A percentile compares a stretch with the other conserved stretches of the same genome.
phyloP scores from a whole-genome alignment of 805 yeast species.

The Zygoascus biomembranicola region DNA sequence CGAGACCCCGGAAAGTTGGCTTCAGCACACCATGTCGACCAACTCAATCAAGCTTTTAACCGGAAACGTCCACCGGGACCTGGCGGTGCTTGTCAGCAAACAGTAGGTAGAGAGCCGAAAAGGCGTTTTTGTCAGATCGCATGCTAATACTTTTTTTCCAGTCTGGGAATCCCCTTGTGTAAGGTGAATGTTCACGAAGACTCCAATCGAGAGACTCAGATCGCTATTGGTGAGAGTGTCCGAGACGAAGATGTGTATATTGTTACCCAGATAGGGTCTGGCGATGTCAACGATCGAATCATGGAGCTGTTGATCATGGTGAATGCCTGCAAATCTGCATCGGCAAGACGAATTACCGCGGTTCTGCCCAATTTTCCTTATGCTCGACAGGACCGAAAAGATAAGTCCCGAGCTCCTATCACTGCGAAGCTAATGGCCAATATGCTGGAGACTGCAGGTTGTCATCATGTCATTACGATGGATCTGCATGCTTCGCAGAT shows the following conservation, averaged over 20 bases:
- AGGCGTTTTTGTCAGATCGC: neutral
- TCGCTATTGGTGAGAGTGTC: conserved; percentile 81
- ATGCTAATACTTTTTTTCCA: conserved; percentile 6
- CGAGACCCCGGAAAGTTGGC: neutral
- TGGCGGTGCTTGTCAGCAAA: conserved; percentile 66
- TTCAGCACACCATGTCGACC: conserved; percentile 25
- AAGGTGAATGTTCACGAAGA: conserved; percentile 75
- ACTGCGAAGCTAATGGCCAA: conserved; percentile 94
- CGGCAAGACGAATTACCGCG: conserved; percentile 91
- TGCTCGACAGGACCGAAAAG: conserved; percentile 96
- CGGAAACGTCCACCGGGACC: conserved; percentile 58
- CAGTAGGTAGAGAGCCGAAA: conserved; percentile 22
- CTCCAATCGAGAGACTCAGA: conserved; percentile 79
- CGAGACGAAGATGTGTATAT: conserved; percentile 69
- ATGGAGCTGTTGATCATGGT: conserved; percentile 85
- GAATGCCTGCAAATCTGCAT: conserved; percentile 90
- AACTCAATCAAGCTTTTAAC: conserved; percentile 53
- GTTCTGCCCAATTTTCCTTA: conserved; percentile 95
- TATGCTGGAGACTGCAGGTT: conserved; percentile 89
- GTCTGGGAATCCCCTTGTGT: conserved; percentile 58
- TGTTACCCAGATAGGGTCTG: conserved; percentile 67
- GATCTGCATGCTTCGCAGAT: conserved; percentile 97
- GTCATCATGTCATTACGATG: conserved; percentile 94
- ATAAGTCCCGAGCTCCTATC: conserved; percentile 92
- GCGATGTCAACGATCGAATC: conserved; percentile 76